Conservation (phyloP, 768 basidiomycete genomes). For the Leucosporidium creatinivorum region DNA sequence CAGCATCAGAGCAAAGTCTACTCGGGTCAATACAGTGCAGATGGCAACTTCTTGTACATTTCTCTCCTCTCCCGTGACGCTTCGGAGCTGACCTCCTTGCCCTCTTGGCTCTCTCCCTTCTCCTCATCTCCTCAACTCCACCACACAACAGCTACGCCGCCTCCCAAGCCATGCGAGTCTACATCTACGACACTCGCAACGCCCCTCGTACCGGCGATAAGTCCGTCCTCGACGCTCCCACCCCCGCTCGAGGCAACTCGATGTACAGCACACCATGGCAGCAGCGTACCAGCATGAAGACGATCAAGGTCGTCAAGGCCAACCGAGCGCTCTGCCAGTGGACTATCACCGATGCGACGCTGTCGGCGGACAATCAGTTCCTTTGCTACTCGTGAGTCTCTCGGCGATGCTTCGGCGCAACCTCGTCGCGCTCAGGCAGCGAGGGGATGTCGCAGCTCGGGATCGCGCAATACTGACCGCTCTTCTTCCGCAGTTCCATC, state of each 20-base stretch:
- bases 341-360: slow-evolving; percentile 73
- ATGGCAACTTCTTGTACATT: slow-evolving; percentile 75
- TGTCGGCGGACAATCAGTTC: slow-evolving; percentile 45
- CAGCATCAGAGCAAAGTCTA: slow-evolving; percentile 65
- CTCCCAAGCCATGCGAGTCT: slow-evolving; percentile 45
- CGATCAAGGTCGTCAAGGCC: slow-evolving; percentile 45
- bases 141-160: neutral
- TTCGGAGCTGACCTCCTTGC: too few species aligned
- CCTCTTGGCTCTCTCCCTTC: too few species aligned
- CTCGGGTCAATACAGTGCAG: slow-evolving; percentile 72
- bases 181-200: slow-evolving; percentile 72
- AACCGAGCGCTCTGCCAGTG: slow-evolving; percentile 50
- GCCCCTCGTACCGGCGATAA: slow-evolving; percentile 38
- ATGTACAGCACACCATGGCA: slow-evolving; percentile 36
- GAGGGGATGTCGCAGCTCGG: too few species aligned
- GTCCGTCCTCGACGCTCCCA: slow-evolving; percentile 22
- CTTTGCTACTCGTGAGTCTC: slow-evolving; percentile 69
- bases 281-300: slow-evolving; percentile 50
- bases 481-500: slow-evolving; percentile 46
- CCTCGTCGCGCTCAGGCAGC: too few species aligned
- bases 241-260: slow-evolving; percentile 22
- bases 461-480: too few species aligned
- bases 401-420: too few species aligned
- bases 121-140: neutral
- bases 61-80: slow-evolving; percentile 45